These are phyloP conservation scores for Hydrangea macrophylla DNA, from an alignment of 148 eudicot species.

Conservation along the genomic window DNA sequence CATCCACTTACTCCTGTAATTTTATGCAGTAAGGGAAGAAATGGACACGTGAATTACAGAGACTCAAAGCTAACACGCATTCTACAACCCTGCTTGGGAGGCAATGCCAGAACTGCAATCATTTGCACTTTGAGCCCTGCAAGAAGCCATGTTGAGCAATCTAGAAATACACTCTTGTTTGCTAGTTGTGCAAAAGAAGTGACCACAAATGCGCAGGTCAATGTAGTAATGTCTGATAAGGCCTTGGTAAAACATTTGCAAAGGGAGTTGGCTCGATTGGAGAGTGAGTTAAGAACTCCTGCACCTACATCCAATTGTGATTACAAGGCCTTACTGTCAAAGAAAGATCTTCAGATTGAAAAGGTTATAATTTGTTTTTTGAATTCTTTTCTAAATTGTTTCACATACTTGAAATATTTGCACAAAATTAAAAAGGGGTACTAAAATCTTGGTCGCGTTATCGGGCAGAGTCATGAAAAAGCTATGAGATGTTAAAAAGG, in stretches of 20 bases:
- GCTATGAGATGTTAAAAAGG: neutral
- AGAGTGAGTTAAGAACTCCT: conserved; percentile 71
- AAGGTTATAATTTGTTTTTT: conserved; percentile 43
- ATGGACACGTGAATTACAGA: conserved; percentile 84
- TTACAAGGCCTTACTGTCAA: conserved; percentile 52
- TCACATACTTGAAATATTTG: neutral
- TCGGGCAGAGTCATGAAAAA: neutral
- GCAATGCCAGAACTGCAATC: conserved; percentile 93
- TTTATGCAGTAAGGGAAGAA: conserved; percentile 77
- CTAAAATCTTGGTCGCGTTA: neutral
- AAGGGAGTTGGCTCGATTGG: conserved; percentile 75
- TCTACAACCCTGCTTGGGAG: conserved; percentile 85
- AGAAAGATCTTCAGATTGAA: conserved; percentile 85
- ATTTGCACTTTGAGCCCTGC: conserved; percentile 93
- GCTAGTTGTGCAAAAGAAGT: conserved; percentile 95
- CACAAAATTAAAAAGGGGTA: neutral
- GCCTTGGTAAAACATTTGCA: conserved; percentile 92
- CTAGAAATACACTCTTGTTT: conserved; percentile 84
- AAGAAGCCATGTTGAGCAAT: conserved; percentile 86
- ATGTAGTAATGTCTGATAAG: conserved; percentile 93
- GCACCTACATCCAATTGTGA: conserved; percentile 62
- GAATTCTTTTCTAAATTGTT: neutral
- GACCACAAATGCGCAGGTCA: conserved; percentile 85
- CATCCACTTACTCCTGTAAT: neutral
- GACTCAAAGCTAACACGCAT: conserved; percentile 94